Conservation (phyloP, 164 flowering plant genomes). For the Berberis vulgaris region DNA sequence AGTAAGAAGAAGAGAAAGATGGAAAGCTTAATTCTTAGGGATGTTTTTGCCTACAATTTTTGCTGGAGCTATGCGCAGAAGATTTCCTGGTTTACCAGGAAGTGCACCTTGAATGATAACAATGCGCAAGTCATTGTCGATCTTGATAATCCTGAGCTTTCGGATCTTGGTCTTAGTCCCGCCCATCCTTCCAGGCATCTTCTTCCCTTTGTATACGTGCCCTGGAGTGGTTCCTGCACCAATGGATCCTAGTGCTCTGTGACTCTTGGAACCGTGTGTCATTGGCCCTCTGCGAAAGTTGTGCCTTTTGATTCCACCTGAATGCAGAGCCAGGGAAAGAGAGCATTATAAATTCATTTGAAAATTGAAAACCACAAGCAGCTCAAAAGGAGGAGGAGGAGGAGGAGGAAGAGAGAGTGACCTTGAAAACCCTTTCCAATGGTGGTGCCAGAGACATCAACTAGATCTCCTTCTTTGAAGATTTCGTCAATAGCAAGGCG, state of each 20-base stretch:
- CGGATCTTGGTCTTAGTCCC: conserved; percentile 79
- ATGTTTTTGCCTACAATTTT: conserved; percentile 93
- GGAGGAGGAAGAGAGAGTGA: conserved; percentile 3
- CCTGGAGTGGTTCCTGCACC: conserved; percentile 99
- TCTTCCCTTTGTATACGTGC: conserved; percentile 85
- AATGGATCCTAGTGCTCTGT: conserved; percentile 79
- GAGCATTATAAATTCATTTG: background rate
- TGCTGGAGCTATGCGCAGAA: conserved; percentile 84
- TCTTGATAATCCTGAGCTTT: conserved; percentile 75
- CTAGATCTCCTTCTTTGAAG: conserved; percentile 86
- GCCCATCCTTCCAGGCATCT: conserved; percentile 99
- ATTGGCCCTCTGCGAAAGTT: conserved; percentile 77
- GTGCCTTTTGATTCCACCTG: conserved; percentile 95
- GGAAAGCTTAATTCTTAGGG: conserved; percentile 50
- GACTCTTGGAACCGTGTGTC: conserved; percentile 98
- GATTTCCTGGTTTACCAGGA: conserved; percentile 99
- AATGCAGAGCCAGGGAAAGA: background rate
- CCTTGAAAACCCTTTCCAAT: conserved; percentile 99
- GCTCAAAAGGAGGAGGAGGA: background rate
- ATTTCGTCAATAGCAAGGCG: conserved; percentile 47
- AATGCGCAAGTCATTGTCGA: conserved; percentile 70
- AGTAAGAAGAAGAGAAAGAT: background rate
- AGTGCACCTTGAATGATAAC: conserved; percentile 91
- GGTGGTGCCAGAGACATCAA: conserved; percentile 86
- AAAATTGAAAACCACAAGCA: background rate